Evolutionary conservation across 2,329 filamentous ascomycete species (phyloP).

Genomic region (Alternaria novae-zelandiae): DNA sequence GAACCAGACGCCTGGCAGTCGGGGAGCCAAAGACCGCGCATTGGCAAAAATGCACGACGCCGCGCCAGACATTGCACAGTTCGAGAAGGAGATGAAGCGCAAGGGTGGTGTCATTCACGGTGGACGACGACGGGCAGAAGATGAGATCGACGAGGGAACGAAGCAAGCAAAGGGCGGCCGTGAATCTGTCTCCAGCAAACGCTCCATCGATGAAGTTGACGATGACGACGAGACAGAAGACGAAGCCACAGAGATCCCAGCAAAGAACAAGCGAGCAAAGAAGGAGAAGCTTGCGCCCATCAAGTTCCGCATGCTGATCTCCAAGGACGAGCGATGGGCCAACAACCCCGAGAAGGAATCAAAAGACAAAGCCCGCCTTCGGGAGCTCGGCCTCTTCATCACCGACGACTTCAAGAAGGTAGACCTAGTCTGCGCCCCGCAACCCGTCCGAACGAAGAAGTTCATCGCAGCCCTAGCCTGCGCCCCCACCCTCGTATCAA

Average conservation of each 20-base stretch:
- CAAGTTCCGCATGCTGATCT: conserved; percentile 78
- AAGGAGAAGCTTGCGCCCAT: conserved; percentile 63
- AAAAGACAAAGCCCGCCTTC: conserved; percentile 79
- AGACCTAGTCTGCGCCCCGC: conserved; percentile 86
- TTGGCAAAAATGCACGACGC: conserved; percentile 76
- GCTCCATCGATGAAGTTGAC: conserved; percentile 54
- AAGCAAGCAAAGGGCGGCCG: conserved; percentile 37
- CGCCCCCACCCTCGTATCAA: conserved; percentile 78
- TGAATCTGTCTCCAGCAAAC: conserved; percentile 52
- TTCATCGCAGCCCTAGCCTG: conserved; percentile 87
- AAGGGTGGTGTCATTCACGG: conserved; percentile 70
- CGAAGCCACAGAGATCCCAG: conserved; percentile 58
- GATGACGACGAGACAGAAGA: conserved; percentile 51
- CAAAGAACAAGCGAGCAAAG: conserved; percentile 67
- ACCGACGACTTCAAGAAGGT: conserved; percentile 77
- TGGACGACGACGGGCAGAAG: conserved; percentile 45
- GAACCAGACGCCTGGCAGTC: conserved; percentile 81
- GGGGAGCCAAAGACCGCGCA: conserved; percentile 88
- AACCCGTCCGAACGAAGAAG: conserved; percentile 88
- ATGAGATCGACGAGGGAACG: conserved; percentile 46
- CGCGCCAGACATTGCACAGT: conserved; percentile 84
- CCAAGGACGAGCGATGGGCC: conserved; percentile 84
- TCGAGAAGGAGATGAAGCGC: conserved; percentile 92
- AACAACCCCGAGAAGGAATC: conserved; percentile 76
- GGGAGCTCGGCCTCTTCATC: conserved; percentile 81